Evolutionary conservation across 2,329 filamentous ascomycete genomes (phyloP).

Genomic region (Penicillium hordei): DNA sequence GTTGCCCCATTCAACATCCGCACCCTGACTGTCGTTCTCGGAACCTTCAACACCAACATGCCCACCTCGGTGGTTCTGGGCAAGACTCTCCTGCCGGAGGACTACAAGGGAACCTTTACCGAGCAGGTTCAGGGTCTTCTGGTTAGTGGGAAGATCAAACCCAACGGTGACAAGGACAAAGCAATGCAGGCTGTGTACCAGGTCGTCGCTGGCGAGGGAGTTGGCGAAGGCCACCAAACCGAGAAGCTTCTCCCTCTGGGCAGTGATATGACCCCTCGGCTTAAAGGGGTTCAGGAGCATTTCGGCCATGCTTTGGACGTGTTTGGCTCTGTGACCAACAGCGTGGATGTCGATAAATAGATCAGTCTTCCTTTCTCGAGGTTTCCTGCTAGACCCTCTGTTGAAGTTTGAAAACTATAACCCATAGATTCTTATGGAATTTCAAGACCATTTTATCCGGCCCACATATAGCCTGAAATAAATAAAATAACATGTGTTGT

Average conservation of each 20-base stretch:
- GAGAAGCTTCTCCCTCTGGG: background rate
- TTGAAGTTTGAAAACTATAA: background rate
- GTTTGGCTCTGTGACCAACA: background rate
- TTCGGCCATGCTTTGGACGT: background rate
- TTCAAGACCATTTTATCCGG: background rate
- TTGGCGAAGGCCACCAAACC: background rate
- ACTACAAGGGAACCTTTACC: background rate
- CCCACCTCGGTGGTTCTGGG: background rate
- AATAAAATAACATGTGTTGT: background rate
- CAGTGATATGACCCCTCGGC: background rate
- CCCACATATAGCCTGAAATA: too few relatives aligned
- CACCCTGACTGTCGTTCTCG: background rate
- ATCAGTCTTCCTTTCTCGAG: background rate
- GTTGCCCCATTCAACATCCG: constrained; percentile 1
- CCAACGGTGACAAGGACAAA: background rate
- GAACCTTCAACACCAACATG: background rate
- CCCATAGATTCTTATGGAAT: background rate
- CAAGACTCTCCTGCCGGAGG: background rate
- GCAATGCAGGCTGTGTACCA: background rate
- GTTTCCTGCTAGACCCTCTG: background rate
- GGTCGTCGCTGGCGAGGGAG: background rate
- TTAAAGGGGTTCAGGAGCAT: background rate
- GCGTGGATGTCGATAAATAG: background rate
- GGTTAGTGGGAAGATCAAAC: background rate
- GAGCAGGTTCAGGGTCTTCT: background rate